Evolutionary conservation across 805 yeast genomes (phyloP), one percentile per base, ranked within the genome.

Genomic region (Wickerhamomyces rabaulensis): DNA sequence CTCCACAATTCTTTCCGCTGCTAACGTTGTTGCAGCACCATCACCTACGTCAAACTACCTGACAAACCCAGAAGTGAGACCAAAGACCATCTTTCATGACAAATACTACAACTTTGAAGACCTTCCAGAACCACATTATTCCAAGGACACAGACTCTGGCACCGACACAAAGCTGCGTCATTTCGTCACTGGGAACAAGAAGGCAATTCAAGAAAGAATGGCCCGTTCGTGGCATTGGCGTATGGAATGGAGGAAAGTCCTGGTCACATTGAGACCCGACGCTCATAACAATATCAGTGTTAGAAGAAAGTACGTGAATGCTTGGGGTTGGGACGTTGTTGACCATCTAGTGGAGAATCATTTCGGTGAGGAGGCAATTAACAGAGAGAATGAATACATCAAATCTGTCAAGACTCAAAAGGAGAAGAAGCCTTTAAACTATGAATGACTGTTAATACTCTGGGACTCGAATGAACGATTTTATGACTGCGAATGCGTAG

Each of bases 201-300:
- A 50, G 20, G 50, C 47, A 36, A 58, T 63, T 1, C 72, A 71
- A 48, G 98, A 94, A 53, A 75, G 78, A 46, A 84, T 94, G 44
- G 99, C 99, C 0, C 69, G 96, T 37, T 79, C 82, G 41, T 94
- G 96, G 84, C 98, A 92, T 60, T 73, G 78, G 47, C 80, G 78
- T 10, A 78, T 89, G 84, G 65, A 79, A 15, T 92, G 99, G 99
- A 70, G 97, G 39, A 92, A 92, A 65, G 96, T 94, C 3, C 67
- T 94, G 23, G 96, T 91, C 1, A 80, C 80, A 39, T 67, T 94
- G 52, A 78, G 81, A 52, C 97, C 97, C 0, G 99, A 92, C 63
- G 97, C 99, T 0, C 99, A 92, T 61, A 92, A 92, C 58, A 92
- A 90, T 58, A 90, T 94, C 25, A 74, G 88, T 23, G 98, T 92